A percentile compares a stretch with the other conserved stretches of the same genome.
Conservation (phyloP, 805 yeast genomes). For the Saccharomyces paradoxus region DNA sequence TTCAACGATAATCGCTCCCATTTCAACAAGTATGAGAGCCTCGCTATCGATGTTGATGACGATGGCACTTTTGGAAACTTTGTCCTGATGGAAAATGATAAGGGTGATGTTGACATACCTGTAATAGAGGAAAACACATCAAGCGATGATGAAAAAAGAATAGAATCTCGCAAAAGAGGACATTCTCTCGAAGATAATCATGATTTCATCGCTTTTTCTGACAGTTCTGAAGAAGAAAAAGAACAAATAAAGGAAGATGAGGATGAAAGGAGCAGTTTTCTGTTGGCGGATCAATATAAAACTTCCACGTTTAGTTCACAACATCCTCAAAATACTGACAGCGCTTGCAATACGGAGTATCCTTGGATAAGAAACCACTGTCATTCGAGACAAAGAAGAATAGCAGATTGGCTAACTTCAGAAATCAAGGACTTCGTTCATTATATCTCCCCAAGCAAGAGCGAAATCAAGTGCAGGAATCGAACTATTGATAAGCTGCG, state of each 20-base stretch:
- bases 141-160: neutral
- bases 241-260: slow-evolving; percentile 7
- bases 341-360: slow-evolving; percentile 23
- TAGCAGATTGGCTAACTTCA: slow-evolving; percentile 77
- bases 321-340: neutral
- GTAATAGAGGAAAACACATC: slow-evolving; percentile 5
- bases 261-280: neutral
- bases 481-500: slow-evolving; percentile 56
- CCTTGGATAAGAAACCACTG: slow-evolving; percentile 80
- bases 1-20: slow-evolving; percentile 21
- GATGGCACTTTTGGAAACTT: neutral
- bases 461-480: slow-evolving; percentile 63
- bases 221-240: slow-evolving; percentile 23
- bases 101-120: slow-evolving; percentile 6
- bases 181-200: slow-evolving; percentile 33
- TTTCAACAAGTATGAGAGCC: slow-evolving; percentile 24
- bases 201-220: slow-evolving; percentile 38
- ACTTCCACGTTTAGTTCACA: neutral
- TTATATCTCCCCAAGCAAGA: slow-evolving; percentile 75
- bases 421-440: slow-evolving; percentile 81
- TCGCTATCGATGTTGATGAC: slow-evolving; percentile 14
- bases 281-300: neutral
- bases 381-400: slow-evolving; percentile 65
- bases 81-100: neutral
- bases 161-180: neutral